Conservation (phyloP, 2,329 filamentous ascomycete species). For the Penicillium verrucosum region DNA sequence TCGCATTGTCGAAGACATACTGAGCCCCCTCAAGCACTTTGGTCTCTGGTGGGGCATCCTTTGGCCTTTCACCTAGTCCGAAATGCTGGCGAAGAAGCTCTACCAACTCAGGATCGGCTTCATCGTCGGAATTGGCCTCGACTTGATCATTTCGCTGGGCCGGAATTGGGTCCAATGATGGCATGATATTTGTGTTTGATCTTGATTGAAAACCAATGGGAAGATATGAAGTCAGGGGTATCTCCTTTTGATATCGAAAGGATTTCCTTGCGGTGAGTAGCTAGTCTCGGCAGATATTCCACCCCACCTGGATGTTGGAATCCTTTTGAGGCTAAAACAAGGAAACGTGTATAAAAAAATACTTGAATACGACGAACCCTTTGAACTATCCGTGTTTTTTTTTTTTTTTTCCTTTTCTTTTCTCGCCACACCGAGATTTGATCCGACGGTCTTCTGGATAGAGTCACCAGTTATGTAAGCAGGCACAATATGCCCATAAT, state of each 20-base stretch:
- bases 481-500: neutral
- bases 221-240: constrained; percentile 2
- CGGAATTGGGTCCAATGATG: constrained; percentile 17
- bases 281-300: neutral
- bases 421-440: constrained; percentile 19
- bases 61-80: constrained; percentile 55
- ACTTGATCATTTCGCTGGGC: constrained; percentile 12
- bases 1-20: constrained; percentile 85
- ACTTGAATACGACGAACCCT: neutral
- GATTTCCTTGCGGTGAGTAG: neutral
- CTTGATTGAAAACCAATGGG: neutral
- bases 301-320: neutral
- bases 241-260: constrained; percentile 1
- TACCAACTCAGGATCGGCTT: constrained; percentile 82
- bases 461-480: constrained; percentile 14
- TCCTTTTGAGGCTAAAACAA: neutral
- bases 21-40: constrained; percentile 79
- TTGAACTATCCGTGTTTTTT: neutral
- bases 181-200: constrained; percentile 9
- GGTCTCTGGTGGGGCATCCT: constrained; percentile 65
- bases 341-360: neutral
- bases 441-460: constrained; percentile 12
- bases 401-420: neutral
- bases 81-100: constrained; percentile 80
- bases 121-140: constrained; percentile 77